These are phyloP conservation scores for Yamadazyma songkhlaensis DNA, from an alignment of 1,139 yeast genomes.

Conservation along the genomic window DNA sequence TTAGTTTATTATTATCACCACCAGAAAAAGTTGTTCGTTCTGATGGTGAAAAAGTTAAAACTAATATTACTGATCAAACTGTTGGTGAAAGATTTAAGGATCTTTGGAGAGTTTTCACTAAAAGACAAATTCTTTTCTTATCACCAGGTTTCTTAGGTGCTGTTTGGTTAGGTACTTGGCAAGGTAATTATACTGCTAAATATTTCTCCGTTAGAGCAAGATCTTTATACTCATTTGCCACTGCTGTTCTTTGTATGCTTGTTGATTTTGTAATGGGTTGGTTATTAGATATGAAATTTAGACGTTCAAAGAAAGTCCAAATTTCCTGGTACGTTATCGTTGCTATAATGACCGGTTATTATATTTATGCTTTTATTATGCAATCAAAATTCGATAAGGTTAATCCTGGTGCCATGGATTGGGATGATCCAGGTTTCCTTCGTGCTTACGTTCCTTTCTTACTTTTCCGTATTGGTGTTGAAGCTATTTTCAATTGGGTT, in stretches of 20 bases:
- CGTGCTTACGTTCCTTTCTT: conserved; percentile 18
- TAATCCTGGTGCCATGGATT: conserved; percentile 16
- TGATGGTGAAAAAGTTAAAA: too few species aligned
- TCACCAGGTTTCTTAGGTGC: conserved; percentile 10
- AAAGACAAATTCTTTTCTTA: conserved; percentile 7
- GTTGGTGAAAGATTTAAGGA: too few species aligned
- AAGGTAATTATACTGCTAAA: conserved; percentile 19
- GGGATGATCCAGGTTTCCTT: conserved; percentile 15
- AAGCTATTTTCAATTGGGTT: conserved; percentile 19
- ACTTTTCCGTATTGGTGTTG: conserved; percentile 17
- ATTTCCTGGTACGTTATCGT: conserved; percentile 15
- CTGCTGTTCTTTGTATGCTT: conserved; percentile 14
- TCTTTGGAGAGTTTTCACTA: conserved; percentile 10
- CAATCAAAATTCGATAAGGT: conserved; percentile 14
- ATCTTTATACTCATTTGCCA: conserved; percentile 18
- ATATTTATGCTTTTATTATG: conserved; percentile 17
- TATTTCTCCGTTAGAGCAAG: conserved; percentile 20
- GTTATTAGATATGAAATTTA: conserved; percentile 13
- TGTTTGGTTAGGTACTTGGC: conserved; percentile 20
- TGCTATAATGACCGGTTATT: conserved; percentile 12
- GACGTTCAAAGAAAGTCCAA: conserved; percentile 6
- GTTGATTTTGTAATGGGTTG: conserved; percentile 16
- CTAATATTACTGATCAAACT: too few species aligned
- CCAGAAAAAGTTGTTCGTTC: too few species aligned
- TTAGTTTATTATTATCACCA: too few species aligned